Conservation (phyloP, 768 basidiomycete species). For the Wakefieldia striispora region DNA sequence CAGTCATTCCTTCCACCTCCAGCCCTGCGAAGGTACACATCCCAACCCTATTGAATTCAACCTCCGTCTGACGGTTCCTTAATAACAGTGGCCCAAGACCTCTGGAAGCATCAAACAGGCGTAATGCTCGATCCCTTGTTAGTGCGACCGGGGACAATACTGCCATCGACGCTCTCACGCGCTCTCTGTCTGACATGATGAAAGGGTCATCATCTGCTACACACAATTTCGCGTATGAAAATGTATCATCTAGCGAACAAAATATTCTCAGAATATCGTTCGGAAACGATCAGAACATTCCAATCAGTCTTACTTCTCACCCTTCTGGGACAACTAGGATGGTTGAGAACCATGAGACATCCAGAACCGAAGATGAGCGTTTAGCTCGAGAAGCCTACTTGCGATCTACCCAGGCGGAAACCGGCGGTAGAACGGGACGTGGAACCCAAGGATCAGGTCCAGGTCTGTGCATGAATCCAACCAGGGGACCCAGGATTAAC, state of each 20-base stretch:
- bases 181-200: constrained; percentile 10
- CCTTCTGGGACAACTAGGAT: constrained; percentile 1
- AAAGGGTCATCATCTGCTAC: background rate
- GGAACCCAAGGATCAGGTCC: constrained; percentile 14
- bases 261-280: background rate
- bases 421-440: background rate
- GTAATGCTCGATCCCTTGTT: background rate
- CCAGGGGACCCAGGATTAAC: constrained; percentile 1
- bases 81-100: background rate
- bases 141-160: background rate
- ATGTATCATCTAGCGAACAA: background rate
- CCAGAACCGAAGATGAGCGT: background rate
- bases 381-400: constrained; percentile 4
- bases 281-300: constrained; percentile 1
- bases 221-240: constrained; percentile 4
- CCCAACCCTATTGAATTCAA: background rate
- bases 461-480: constrained; percentile 10
- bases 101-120: background rate
- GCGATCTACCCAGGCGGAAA: constrained; percentile 7
- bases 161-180: constrained; percentile 4
- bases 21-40: constrained; percentile 10
- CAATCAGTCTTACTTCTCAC: constrained; percentile 1
- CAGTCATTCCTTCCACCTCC: background rate
- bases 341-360: constrained; percentile 1
- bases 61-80: constrained; percentile 3